Base-by-base conservation (phyloP, 768 basidiomycete genomes). In the Pleurotus citrinopileatus region DNA sequence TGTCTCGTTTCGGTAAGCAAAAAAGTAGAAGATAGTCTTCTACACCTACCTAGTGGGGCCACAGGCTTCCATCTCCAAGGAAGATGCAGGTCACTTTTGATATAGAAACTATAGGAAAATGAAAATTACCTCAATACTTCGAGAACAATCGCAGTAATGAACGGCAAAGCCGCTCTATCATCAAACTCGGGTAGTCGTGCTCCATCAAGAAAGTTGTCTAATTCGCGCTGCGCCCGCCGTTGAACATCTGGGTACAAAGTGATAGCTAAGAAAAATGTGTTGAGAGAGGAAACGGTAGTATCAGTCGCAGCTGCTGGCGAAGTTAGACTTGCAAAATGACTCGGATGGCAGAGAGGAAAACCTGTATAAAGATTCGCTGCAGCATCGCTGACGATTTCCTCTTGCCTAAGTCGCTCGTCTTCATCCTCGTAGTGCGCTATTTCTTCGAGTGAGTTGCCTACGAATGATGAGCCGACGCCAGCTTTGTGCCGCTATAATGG, bases 231-330 rank as follows among this genome's bases (percentile, higher is more conserved):
- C 10, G 51, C 51, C 23, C 38, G 22, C 23, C 28, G 22, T 25
- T 52, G 51, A 34, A 42, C 51, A 9, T 40, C 32, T 3, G 51
- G 51, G 26, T 38, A 52, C 23, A 52, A 22, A 9, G 36, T 28
- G 32, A 52, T 52, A 13, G 51, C 51, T 2, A 37, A 28, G 38
- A 52, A 52, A 28, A 52, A 52, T 28, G 51, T 20, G 22, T 52
- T 22, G 27, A 22, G 28, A 3, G 51, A 36, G 6, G 51, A 20
- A 38, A 52, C 51, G 5, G 36, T 40, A 9, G 32, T 34, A 34
- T 34, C 32, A 34, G n/a, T 10, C n/a, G 10, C 32, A 34, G 32
- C 32, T 34, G 32, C 10, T n/a, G 32, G 32, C n/a, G 32, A n/a
- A 34, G 32, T 10, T n/a, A 34, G 32, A 9, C 32, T n/a, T 1